Conservation (phyloP, 192 early-diverging fungal species). For the Neocallimastix lanati region DNA sequence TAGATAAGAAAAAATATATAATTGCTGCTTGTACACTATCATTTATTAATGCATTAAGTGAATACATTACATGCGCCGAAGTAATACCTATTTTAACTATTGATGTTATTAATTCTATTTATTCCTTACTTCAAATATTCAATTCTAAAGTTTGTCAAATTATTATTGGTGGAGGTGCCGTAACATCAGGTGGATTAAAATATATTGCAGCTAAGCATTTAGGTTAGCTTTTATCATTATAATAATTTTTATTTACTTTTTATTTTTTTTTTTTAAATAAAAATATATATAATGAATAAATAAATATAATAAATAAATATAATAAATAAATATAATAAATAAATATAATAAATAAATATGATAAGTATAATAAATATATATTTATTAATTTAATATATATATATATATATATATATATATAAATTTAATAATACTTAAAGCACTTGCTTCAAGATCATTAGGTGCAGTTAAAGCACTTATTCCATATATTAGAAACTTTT, state of each 20-base stretch:
- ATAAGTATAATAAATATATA: no score
- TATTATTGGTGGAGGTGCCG: slow-evolving; percentile 92
- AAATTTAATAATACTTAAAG: slow-evolving; percentile 11
- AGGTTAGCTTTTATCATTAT: slow-evolving; percentile 8
- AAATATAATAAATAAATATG: no score
- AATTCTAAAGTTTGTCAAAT: slow-evolving; percentile 92
- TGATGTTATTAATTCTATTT: not conserved
- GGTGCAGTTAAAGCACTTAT: slow-evolving; percentile 71
- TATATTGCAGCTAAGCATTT: slow-evolving; percentile 95
- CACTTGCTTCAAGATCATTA: slow-evolving; percentile 83
- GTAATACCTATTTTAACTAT: not conserved
- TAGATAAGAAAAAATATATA: not conserved
- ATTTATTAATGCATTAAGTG: not conserved
- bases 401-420: no score
- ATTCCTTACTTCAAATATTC: slow-evolving; percentile 43
- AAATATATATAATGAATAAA: no score
- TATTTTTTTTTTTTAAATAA: slow-evolving; percentile 11
- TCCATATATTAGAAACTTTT: slow-evolving; percentile 57
- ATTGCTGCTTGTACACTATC: not conserved
- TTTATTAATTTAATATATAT: no score
- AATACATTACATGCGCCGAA: not conserved
- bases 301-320: no score
- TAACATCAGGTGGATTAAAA: slow-evolving; percentile 88
- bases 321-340: no score
- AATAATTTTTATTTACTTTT: not conserved